These are phyloP conservation scores for Tolypocladium tropicale DNA, from an alignment of 2,329 filamentous ascomycete species.

Conservation along the genomic window DNA sequence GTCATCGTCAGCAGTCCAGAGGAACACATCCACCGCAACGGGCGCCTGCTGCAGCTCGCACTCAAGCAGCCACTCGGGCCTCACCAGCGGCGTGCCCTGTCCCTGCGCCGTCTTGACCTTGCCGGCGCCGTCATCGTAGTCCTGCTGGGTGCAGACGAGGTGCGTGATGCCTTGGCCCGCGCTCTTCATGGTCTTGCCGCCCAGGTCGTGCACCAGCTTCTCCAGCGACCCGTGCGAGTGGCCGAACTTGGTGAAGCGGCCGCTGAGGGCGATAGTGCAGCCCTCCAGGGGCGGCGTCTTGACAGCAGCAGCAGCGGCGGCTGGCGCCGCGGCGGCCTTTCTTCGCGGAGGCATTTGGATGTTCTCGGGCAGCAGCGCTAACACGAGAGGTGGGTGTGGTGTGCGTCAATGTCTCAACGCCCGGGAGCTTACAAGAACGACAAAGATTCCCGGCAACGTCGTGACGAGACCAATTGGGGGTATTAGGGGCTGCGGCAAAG, in stretches of 20 bases:
- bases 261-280: slow-evolving; percentile 1
- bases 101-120: slow-evolving; percentile 41
- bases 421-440: neutral
- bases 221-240: slow-evolving; percentile 1
- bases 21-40: slow-evolving; percentile 13
- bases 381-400: neutral
- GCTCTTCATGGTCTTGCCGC: slow-evolving; percentile 6
- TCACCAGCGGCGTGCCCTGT: slow-evolving; percentile 43
- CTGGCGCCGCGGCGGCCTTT: neutral
- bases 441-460: neutral
- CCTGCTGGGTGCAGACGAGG: slow-evolving; percentile 43
- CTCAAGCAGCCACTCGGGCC: slow-evolving; percentile 52
- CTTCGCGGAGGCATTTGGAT: neutral
- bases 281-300: neutral
- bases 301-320: slow-evolving; percentile 6
- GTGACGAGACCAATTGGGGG: neutral
- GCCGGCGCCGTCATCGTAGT: slow-evolving; percentile 35
- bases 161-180: slow-evolving; percentile 44
- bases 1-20: slow-evolving; percentile 8
- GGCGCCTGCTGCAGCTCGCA: slow-evolving; percentile 25
- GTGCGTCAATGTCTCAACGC: neutral
- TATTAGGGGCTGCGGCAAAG: too few relatives aligned
- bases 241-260: neutral
- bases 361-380: neutral
- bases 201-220: neutral